phyloP scores from a whole-genome alignment of 2,329 filamentous ascomycete species.

The Talaromyces verruculosus region DNA sequence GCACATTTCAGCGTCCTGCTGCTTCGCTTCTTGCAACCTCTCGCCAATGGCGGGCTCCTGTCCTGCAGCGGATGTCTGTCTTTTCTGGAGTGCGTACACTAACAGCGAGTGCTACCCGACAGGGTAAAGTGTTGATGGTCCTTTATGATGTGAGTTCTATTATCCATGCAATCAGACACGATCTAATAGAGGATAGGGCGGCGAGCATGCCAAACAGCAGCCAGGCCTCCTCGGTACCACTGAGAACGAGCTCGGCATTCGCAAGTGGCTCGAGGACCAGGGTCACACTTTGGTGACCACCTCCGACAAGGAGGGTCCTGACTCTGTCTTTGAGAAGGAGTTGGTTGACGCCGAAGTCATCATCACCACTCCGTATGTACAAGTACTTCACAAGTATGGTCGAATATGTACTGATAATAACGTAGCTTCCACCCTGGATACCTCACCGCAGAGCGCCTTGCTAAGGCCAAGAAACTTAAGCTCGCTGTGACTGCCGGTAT shows the following conservation, averaged over 20 bases:
- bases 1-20: slow-evolving; percentile 56
- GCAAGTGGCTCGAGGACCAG: slow-evolving; percentile 96
- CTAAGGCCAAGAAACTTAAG: slow-evolving; percentile 99
- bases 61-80: slow-evolving; percentile 26
- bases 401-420: neutral
- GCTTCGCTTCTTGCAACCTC: slow-evolving; percentile 48
- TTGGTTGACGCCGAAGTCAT: slow-evolving; percentile 96
- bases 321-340: slow-evolving; percentile 92
- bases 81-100: slow-evolving; percentile 60
- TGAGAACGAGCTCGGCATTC: slow-evolving; percentile 95
- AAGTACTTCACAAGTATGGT: neutral
- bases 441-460: slow-evolving; percentile 91
- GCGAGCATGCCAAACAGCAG: slow-evolving; percentile 83
- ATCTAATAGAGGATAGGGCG: slow-evolving; percentile 52
- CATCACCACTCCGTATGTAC: slow-evolving; percentile 87
- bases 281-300: slow-evolving; percentile 97
- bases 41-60: slow-evolving; percentile 37
- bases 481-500: slow-evolving; percentile 95
- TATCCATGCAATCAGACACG: no score
- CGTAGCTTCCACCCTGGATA: slow-evolving; percentile 94
- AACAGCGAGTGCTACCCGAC: slow-evolving; percentile 64
- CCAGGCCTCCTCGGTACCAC: slow-evolving; percentile 89
- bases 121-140: slow-evolving; percentile 95
- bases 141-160: slow-evolving; percentile 75
- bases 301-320: slow-evolving; percentile 93